These are phyloP conservation scores for Boletellus emodensis DNA, from an alignment of 768 basidiomycete species.

Conservation along the genomic window DNA sequence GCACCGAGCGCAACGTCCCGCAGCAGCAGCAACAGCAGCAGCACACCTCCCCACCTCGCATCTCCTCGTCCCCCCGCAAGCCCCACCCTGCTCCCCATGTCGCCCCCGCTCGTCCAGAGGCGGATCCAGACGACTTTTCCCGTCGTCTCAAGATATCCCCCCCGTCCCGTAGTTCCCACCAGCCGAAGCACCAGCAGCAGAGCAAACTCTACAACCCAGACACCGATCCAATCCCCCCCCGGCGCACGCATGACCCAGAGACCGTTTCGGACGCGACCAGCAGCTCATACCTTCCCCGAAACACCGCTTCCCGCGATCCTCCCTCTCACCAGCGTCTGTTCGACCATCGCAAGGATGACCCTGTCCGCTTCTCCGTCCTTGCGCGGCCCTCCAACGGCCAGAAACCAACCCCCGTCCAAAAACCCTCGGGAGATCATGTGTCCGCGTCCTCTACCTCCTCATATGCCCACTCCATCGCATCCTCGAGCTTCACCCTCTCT, in stretches of 20 bases:
- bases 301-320: slow-evolving; percentile 30
- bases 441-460: slow-evolving; percentile 75
- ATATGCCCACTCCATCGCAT: slow-evolving; percentile 63
- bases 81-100: slow-evolving; percentile 14
- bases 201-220: slow-evolving; percentile 71
- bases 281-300: slow-evolving; percentile 42
- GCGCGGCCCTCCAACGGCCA: slow-evolving; percentile 42
- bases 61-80: slow-evolving; percentile 13
- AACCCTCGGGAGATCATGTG: slow-evolving; percentile 64
- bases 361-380: slow-evolving; percentile 74
- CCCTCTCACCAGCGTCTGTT: slow-evolving; percentile 58
- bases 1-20: slow-evolving; percentile 35
- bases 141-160: slow-evolving; percentile 66
- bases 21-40: neutral
- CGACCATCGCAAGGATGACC: slow-evolving; percentile 89
- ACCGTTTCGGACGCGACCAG: slow-evolving; percentile 54
- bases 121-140: slow-evolving; percentile 71
- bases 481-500: slow-evolving; percentile 70
- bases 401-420: slow-evolving; percentile 51
- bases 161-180: slow-evolving; percentile 37
- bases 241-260: slow-evolving; percentile 64
- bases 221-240: slow-evolving; percentile 59
- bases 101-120: slow-evolving; percentile 37
- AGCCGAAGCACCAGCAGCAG: slow-evolving; percentile 28
- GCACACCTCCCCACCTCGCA: too few species aligned